These are phyloP conservation scores for Teratosphaeria nubilosa DNA, from an alignment of 2,329 filamentous ascomycete genomes.

Conservation along the genomic window DNA sequence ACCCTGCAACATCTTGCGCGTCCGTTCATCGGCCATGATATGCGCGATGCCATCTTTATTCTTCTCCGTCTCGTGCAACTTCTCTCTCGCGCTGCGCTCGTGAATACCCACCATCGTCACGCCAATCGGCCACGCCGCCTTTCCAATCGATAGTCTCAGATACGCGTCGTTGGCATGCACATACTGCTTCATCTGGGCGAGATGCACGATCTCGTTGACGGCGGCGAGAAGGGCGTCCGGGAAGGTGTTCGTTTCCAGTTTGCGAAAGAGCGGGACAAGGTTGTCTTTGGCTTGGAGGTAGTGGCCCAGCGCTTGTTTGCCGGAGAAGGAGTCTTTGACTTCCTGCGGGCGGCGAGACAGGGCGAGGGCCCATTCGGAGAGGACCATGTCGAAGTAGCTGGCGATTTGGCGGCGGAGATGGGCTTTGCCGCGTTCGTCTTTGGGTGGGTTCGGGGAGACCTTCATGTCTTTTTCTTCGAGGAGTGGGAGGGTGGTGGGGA, in stretches of 20 bases:
- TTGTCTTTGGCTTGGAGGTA: constrained; percentile 84
- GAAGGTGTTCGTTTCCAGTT: constrained; percentile 73
- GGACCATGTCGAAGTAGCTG: constrained; percentile 93
- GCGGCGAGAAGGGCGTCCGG: constrained; percentile 57
- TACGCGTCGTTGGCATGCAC: constrained; percentile 97
- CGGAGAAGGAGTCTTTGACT: constrained; percentile 63
- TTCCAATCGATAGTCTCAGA: constrained; percentile 69
- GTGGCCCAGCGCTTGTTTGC: constrained; percentile 69
- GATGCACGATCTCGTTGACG: constrained; percentile 82
- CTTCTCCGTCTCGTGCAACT: constrained; percentile 68
- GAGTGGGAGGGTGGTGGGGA: constrained; percentile 71
- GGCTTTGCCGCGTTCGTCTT: constrained; percentile 53
- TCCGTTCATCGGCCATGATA: constrained; percentile 94
- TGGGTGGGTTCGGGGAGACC: constrained; percentile 52
- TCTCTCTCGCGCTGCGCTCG: constrained; percentile 89
- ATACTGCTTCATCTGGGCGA: constrained; percentile 81
- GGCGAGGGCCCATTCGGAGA: constrained; percentile 75
- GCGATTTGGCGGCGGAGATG: constrained; percentile 81
- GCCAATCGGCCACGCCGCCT: constrained; percentile 84
- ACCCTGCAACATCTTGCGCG: constrained; percentile 90
- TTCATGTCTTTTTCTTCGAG: constrained; percentile 86
- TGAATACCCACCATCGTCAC: constrained; percentile 99
- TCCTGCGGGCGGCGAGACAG: constrained; percentile 50
- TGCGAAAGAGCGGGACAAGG: constrained; percentile 80
- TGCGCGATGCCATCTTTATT: constrained; percentile 57